Percentiles rank a stretch among this genome's conserved stretches.
Evolutionary conservation across 2,329 filamentous ascomycete species (phyloP).

Genomic region (Didymella pinodella): DNA sequence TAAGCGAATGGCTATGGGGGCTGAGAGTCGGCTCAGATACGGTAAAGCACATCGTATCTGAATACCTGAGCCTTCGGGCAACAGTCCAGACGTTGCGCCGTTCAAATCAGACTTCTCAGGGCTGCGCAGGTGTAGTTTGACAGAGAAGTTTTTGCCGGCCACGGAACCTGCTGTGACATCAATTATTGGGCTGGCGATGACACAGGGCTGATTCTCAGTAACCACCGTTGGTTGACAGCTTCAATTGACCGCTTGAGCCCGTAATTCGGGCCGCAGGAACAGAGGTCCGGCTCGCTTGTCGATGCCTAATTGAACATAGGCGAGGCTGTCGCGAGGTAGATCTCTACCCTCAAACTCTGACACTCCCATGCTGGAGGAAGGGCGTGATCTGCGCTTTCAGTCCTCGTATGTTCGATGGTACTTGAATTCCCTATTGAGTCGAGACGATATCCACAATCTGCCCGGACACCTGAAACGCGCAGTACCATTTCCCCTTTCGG

Average conservation of each 20-base stretch:
- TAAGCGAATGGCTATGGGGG: slow-evolving; percentile 24
- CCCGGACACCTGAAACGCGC: not conserved
- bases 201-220: slow-evolving; percentile 12
- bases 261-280: slow-evolving; percentile 12
- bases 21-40: slow-evolving; percentile 1
- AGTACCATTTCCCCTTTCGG: not conserved
- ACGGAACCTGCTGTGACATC: not conserved
- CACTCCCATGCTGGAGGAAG: slow-evolving; percentile 1
- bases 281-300: slow-evolving; percentile 17
- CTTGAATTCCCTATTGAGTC: not conserved
- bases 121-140: not conserved
- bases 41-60: slow-evolving; percentile 5
- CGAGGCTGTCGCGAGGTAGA: slow-evolving; percentile 11
- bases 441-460: not conserved
- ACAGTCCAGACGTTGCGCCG: not conserved
- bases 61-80: not conserved
- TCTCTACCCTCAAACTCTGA: slow-evolving; percentile 4
- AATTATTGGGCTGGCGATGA: not conserved
- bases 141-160: not conserved
- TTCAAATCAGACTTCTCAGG: not conserved
- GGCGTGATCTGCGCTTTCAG: slow-evolving; percentile 6
- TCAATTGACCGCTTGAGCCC: slow-evolving; percentile 14
- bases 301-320: slow-evolving; percentile 11
- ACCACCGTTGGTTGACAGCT: slow-evolving; percentile 1
- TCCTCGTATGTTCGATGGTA: slow-evolving; percentile 1